These are phyloP conservation scores for Aureobasidium subglaciale DNA, from an alignment of 2,329 filamentous ascomycete genomes.

Conservation along the genomic window DNA sequence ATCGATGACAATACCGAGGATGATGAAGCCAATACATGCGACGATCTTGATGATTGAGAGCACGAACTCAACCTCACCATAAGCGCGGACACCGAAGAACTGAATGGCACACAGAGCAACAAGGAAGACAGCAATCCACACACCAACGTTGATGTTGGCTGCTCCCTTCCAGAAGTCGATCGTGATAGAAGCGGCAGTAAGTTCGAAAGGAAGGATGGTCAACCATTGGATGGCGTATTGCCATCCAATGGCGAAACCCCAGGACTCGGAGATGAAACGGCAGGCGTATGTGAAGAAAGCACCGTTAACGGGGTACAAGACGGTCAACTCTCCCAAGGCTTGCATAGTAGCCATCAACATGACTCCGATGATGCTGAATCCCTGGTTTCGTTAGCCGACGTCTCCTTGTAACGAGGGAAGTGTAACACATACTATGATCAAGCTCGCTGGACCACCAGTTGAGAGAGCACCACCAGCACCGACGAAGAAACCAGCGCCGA, in stretches of 20 bases:
- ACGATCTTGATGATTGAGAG: slow-evolving; percentile 31
- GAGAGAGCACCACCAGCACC: slow-evolving; percentile 40
- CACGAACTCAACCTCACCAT: slow-evolving; percentile 26
- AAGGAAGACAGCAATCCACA: slow-evolving; percentile 30
- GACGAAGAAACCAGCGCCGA: slow-evolving; percentile 48
- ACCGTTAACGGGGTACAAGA: slow-evolving; percentile 33
- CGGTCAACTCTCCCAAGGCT: slow-evolving; percentile 32
- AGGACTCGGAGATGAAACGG: slow-evolving; percentile 40
- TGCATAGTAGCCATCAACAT: slow-evolving; percentile 33
- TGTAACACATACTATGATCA: too few species aligned
- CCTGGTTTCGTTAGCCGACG: too few species aligned
- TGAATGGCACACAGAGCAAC: slow-evolving; percentile 26
- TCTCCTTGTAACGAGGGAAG: too few species aligned
- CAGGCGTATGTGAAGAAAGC: slow-evolving; percentile 30
- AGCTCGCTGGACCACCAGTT: slow-evolving; percentile 36
- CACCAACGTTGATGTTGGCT: slow-evolving; percentile 22
- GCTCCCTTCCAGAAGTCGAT: slow-evolving; percentile 19
- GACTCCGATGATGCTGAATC: slow-evolving; percentile 27
- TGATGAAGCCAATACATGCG: slow-evolving; percentile 55
- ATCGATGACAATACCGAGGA: slow-evolving; percentile 55
- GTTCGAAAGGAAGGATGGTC: slow-evolving; percentile 27
- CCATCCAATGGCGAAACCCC: slow-evolving; percentile 28
- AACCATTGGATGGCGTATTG: slow-evolving; percentile 28
- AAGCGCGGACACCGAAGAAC: slow-evolving; percentile 29
- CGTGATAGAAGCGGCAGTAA: slow-evolving; percentile 24